A percentile compares a stretch with the other conserved stretches of the same genome.
Evolutionary conservation across 2,329 filamentous ascomycete species (phyloP).

Genomic region (Ophiocordyceps robertsii): DNA sequence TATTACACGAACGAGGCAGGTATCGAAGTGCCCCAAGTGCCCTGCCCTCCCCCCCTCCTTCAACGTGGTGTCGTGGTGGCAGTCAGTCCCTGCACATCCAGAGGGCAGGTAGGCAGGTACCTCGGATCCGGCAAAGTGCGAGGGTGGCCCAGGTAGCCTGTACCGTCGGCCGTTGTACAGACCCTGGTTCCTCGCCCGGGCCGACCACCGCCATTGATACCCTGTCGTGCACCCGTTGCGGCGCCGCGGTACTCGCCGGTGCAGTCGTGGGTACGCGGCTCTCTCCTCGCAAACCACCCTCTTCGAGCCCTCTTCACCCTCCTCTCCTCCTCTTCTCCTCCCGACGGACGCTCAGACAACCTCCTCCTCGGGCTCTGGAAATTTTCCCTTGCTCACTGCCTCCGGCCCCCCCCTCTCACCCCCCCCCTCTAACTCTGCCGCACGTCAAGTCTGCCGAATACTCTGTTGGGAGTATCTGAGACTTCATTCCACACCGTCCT

Average conservation of each 20-base stretch:
- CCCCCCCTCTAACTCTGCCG: not conserved
- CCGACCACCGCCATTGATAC: too few relatives aligned
- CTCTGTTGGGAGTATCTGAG: slow-evolving; percentile 1
- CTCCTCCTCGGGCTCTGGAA: slow-evolving; percentile 1
- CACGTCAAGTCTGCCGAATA: not conserved
- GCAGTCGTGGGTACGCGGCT: not conserved
- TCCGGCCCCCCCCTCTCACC: slow-evolving; percentile 1
- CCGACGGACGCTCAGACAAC: not conserved
- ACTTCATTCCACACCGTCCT: slow-evolving; percentile 1
- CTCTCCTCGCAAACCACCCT: not conserved
- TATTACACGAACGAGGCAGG: too few relatives aligned
- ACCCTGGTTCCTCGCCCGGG: too few relatives aligned
- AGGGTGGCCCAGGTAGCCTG: too few relatives aligned
- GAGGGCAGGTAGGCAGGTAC: too few relatives aligned
- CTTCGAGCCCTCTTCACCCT: not conserved
- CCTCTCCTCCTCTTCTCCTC: not conserved
- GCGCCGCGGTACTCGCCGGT: not conserved
- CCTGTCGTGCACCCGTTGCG: not conserved
- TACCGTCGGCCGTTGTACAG: too few relatives aligned
- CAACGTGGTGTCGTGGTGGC: too few relatives aligned
- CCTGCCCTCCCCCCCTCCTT: too few relatives aligned
- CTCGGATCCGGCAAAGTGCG: too few relatives aligned
- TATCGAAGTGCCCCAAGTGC: too few relatives aligned
- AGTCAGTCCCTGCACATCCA: too few relatives aligned
- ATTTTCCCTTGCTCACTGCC: slow-evolving; percentile 1